Evolutionary conservation across 2,329 filamentous ascomycete genomes (phyloP).

Genomic region (Didymella exigua): DNA sequence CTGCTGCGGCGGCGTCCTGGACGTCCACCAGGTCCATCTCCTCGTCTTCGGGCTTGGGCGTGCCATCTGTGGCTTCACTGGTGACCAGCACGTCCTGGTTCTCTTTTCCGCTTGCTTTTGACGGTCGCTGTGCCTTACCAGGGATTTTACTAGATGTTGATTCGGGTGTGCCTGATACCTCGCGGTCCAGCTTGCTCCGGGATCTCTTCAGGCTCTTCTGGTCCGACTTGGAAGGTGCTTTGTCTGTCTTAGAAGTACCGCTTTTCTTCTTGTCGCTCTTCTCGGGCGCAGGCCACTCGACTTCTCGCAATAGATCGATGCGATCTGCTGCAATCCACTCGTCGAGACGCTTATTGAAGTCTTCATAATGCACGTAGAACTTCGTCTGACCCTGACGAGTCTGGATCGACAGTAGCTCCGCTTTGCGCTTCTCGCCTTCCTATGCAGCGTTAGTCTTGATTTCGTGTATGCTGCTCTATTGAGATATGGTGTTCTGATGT

Average conservation of each 20-base stretch:
- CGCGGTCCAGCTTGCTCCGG: slow-evolving; percentile 56
- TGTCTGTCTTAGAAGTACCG: slow-evolving; percentile 50
- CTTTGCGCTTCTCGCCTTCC: slow-evolving; percentile 85
- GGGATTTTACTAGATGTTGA: slow-evolving; percentile 57
- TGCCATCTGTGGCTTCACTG: slow-evolving; percentile 56
- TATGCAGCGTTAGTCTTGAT: slow-evolving; percentile 41
- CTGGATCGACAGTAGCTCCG: slow-evolving; percentile 94
- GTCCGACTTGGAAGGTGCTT: slow-evolving; percentile 52
- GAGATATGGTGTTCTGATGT: slow-evolving; percentile 16
- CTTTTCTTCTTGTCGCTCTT: slow-evolving; percentile 88
- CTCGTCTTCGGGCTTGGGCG: slow-evolving; percentile 58
- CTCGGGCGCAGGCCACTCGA: slow-evolving; percentile 94
- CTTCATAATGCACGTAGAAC: slow-evolving; percentile 97
- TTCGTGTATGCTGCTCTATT: neutral
- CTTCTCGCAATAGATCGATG: slow-evolving; percentile 86
- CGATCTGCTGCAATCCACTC: slow-evolving; percentile 88
- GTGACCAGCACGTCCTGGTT: slow-evolving; percentile 59
- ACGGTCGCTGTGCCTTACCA: slow-evolving; percentile 55
- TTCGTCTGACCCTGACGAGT: slow-evolving; percentile 85
- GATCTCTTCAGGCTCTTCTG: slow-evolving; percentile 55
- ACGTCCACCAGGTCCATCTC: slow-evolving; percentile 60
- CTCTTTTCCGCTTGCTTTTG: slow-evolving; percentile 65
- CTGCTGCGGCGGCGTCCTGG: slow-evolving; percentile 57
- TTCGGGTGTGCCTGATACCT: slow-evolving; percentile 62
- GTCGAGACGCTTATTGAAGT: slow-evolving; percentile 89